phyloP scores from a whole-genome alignment of 2,329 filamentous ascomycete species.

The Claviceps monticola region DNA sequence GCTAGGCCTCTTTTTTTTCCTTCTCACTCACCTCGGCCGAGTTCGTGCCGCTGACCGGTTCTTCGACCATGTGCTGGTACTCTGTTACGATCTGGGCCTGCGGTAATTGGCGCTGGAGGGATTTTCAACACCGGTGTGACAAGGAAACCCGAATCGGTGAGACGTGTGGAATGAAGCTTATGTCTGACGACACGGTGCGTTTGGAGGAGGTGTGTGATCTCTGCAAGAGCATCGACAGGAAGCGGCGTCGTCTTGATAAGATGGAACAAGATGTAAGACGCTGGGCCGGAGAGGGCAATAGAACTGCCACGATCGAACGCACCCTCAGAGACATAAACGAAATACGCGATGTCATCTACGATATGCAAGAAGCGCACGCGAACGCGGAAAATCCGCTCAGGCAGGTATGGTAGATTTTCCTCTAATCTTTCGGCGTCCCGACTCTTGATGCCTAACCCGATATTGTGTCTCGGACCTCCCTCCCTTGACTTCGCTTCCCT shows the following conservation, averaged over 20 bases:
- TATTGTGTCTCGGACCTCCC: too few relatives aligned
- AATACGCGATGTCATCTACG: slow-evolving; percentile 45
- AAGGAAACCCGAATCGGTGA: slow-evolving; percentile 93
- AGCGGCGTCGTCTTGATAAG: slow-evolving; percentile 59
- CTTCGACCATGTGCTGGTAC: slow-evolving; percentile 76
- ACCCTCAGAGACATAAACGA: slow-evolving; percentile 56
- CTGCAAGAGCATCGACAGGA: slow-evolving; percentile 82
- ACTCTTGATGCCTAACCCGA: too few relatives aligned
- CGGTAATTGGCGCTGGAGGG: slow-evolving; percentile 89
- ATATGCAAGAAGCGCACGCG: slow-evolving; percentile 29
- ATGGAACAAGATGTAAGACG: slow-evolving; percentile 62
- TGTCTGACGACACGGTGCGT: slow-evolving; percentile 54
- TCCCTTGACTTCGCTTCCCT: background rate
- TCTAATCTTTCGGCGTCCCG: background rate
- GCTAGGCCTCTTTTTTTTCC: slow-evolving; percentile 5
- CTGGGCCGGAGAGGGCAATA: slow-evolving; percentile 65
- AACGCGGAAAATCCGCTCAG: slow-evolving; percentile 21
- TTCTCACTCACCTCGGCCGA: slow-evolving; percentile 5
- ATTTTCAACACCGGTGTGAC: slow-evolving; percentile 83
- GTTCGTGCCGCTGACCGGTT: slow-evolving; percentile 9
- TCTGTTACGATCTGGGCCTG: slow-evolving; percentile 77
- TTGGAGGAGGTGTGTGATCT: slow-evolving; percentile 55
- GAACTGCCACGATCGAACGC: slow-evolving; percentile 57
- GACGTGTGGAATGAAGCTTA: slow-evolving; percentile 86
- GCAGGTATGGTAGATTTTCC: slow-evolving; percentile 12